These are phyloP conservation scores for Fusarium brachygibbosum DNA, from an alignment of 2,329 filamentous ascomycete species.

Conservation along the genomic window DNA sequence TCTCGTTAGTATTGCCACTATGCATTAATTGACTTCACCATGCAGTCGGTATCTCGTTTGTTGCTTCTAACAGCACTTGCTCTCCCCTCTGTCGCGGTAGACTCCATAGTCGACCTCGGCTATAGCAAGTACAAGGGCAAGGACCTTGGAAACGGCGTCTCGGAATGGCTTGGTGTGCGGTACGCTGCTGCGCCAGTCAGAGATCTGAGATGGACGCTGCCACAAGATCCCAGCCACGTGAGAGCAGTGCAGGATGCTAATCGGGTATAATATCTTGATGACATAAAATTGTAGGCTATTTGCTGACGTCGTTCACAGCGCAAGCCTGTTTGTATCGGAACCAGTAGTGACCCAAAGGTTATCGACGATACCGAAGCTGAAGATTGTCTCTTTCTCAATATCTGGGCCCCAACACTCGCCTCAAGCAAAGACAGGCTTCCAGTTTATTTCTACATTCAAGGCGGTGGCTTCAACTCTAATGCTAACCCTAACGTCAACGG, in stretches of 20 bases:
- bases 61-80: constrained; percentile 21
- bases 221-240: constrained; percentile 69
- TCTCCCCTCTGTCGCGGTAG: constrained; percentile 21
- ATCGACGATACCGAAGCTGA: constrained; percentile 59
- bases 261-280: constrained; percentile 56
- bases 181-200: constrained; percentile 79
- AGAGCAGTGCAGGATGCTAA: constrained; percentile 65
- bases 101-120: constrained; percentile 67
- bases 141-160: constrained; percentile 68
- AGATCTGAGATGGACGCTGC: constrained; percentile 74
- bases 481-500: constrained; percentile 69
- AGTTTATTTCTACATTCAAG: constrained; percentile 72
- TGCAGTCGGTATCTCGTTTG: constrained; percentile 7
- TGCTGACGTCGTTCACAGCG: constrained; percentile 37
- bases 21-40: neutral
- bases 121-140: constrained; percentile 76
- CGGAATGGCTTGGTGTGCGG: constrained; percentile 80
- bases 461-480: constrained; percentile 70
- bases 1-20: neutral
- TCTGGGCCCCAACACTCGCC: constrained; percentile 70
- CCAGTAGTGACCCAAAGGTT: constrained; percentile 37
- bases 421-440: constrained; percentile 67
- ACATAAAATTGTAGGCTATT: accelerated
- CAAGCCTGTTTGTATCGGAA: constrained; percentile 51
- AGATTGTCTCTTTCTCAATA: constrained; percentile 78